These are phyloP conservation scores for Saksenaea oblongispora DNA, from an alignment of 371 early-diverging fungal species.

Conservation along the genomic window DNA sequence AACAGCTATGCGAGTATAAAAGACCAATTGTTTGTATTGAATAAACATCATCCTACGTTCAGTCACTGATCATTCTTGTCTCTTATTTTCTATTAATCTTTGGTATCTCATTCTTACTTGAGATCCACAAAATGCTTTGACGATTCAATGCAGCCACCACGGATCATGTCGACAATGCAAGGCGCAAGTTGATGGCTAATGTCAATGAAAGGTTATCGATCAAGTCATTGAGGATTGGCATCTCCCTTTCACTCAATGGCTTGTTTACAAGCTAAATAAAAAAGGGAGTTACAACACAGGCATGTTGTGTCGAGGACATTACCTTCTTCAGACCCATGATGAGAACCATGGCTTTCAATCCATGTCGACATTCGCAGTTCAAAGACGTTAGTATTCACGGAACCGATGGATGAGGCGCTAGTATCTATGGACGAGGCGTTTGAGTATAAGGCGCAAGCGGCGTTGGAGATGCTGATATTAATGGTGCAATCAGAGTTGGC, in stretches of 20 bases:
- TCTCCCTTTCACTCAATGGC: not conserved
- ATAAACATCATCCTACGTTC: no score
- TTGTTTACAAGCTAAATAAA: not conserved
- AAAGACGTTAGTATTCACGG: not conserved
- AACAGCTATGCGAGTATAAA: no score
- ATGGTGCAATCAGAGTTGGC: conserved; percentile 1
- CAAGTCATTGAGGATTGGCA: conserved; percentile 1
- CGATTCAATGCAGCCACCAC: not conserved
- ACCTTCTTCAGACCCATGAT: not conserved
- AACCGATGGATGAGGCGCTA: not conserved
- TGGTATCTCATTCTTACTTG: not conserved
- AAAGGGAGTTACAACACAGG: not conserved
- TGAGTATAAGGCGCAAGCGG: not conserved
- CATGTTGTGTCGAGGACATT: not conserved
- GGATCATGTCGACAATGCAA: conserved; percentile 2
- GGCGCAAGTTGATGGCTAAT: not conserved
- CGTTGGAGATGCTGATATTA: not conserved
- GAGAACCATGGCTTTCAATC: not conserved
- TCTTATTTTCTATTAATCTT: no score
- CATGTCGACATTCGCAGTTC: not conserved
- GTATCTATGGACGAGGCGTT: not conserved
- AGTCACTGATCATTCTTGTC: no score
- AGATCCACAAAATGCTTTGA: not conserved
- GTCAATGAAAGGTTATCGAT: not conserved
- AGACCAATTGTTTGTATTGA: no score